Base-by-base conservation (phyloP, 805 yeast genomes). In the Yarrowia porcina region DNA sequence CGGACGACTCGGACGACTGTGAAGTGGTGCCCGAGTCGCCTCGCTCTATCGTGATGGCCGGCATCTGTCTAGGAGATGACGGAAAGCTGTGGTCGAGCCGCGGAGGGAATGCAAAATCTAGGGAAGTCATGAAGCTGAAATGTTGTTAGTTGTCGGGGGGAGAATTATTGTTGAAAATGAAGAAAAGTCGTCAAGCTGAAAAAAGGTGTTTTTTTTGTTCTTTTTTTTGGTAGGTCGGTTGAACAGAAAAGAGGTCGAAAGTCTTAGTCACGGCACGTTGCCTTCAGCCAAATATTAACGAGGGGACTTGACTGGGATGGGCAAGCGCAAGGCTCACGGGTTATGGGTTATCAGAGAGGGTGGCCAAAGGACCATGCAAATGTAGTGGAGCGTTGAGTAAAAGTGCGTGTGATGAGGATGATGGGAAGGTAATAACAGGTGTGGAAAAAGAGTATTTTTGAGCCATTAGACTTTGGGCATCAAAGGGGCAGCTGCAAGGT, bases 241-340 rank as follows among this genome's bases (percentile, higher is more conserved):
- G 18, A 3, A 30, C 1, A 12, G 52, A 7, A 20, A 39, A 39
- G 27, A 10, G 38, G 25, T 30, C 17, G 23, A 44, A 44, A 44
- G 52, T 44, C 21, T 44, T 30, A 12, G 35, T 21, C 20, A n/a
- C 13, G 33, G 28, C 28, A 49, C 56, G 39, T 32, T 45, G 36
- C 56, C 56, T 52, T 35, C 59, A 52, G 59, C 59, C 59, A 52
- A 52, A 52, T 52, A 52, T 52, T 52, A 52, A 52, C 59, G 59
- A 52, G 59, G 59, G 59, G 59, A 52, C 59, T 52, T 52, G 59
- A 52, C 59, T 52, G 59, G 59, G 23, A 33, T 4, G 33, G 33
- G 59, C 44, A 36, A 49, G 44, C 59, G 59, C 44, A 33, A 52
- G 59, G 44, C 59, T 52, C 59, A 52, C 44, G 32, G 25, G 42